Conservation (phyloP, 1,139 yeast genomes). For the Entelexis sorbosivorans region DNA sequence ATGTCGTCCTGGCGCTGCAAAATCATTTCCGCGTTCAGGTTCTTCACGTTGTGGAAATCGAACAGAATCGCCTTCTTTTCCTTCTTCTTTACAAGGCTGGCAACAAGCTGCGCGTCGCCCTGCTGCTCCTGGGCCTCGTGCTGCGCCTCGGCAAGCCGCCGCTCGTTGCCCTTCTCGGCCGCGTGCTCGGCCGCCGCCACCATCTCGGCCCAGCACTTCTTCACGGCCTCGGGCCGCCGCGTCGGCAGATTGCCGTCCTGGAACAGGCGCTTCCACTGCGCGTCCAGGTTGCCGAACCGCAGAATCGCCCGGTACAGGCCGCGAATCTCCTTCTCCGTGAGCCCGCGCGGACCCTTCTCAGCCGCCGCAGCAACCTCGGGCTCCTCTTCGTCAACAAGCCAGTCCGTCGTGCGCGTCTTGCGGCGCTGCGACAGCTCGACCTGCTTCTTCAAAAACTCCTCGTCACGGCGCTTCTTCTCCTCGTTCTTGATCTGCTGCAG, state of each 20-base stretch:
- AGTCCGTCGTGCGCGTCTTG: slow-evolving; percentile 39
- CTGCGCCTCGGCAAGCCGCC: slow-evolving; percentile 54
- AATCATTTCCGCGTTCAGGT: slow-evolving; percentile 81
- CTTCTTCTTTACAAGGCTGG: slow-evolving; percentile 40
- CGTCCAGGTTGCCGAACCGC: slow-evolving; percentile 67
- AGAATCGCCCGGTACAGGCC: slow-evolving; percentile 75
- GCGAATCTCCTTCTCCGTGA: slow-evolving; percentile 80
- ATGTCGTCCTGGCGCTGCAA: slow-evolving; percentile 74
- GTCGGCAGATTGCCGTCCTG: slow-evolving; percentile 84
- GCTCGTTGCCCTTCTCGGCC: slow-evolving; percentile 55
- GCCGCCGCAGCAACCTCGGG: slow-evolving; percentile 21
- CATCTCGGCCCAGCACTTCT: slow-evolving; percentile 64
- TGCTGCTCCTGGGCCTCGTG: slow-evolving; percentile 25
- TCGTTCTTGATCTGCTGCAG: slow-evolving; percentile 79
- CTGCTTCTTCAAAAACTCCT: slow-evolving; percentile 77
- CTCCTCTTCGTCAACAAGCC: slow-evolving; percentile 34
- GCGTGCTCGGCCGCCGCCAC: slow-evolving; percentile 50
- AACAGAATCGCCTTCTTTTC: slow-evolving; percentile 83
- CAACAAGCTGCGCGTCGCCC: slow-evolving; percentile 13
- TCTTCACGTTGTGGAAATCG: slow-evolving; percentile 80
- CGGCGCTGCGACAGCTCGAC: slow-evolving; percentile 78
- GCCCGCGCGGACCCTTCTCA: slow-evolving; percentile 26
- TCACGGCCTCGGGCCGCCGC: slow-evolving; percentile 73
- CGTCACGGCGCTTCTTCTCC: slow-evolving; percentile 77
- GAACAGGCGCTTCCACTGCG: slow-evolving; percentile 78